Conservation (phyloP, 371 early-diverging fungal species). For the Funneliformis caledonium region DNA sequence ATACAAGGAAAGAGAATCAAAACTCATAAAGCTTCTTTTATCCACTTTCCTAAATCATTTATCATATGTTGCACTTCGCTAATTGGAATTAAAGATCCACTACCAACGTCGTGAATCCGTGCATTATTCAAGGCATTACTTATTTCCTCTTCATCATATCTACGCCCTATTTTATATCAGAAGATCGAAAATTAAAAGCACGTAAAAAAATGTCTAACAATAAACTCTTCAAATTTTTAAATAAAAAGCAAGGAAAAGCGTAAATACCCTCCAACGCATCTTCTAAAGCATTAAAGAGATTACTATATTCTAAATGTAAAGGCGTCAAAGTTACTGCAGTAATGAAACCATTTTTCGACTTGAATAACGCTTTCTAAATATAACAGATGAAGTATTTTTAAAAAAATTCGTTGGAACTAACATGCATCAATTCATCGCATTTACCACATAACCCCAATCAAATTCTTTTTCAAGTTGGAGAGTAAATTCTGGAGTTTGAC, state of each 20-base stretch:
- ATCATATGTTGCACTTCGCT: neutral
- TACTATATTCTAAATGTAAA: neutral
- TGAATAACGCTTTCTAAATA: slow-evolving; percentile 24
- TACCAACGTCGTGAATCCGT: no score
- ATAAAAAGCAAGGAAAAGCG: neutral
- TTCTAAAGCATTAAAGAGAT: slow-evolving; percentile 12
- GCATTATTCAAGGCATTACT: neutral
- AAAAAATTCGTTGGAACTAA: neutral
- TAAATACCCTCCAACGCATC: slow-evolving; percentile 29
- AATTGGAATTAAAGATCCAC: neutral
- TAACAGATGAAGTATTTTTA: neutral
- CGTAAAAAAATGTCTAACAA: neutral
- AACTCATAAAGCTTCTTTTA: slow-evolving; percentile 4
- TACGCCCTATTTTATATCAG: neutral
- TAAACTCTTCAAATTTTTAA: neutral
- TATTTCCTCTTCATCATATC: slow-evolving; percentile 4
- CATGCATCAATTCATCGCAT: slow-evolving; percentile 6
- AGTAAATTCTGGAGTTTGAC: slow-evolving; percentile 93
- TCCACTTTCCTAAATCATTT: slow-evolving; percentile 7
- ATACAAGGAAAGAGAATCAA: neutral
- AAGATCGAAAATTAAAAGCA: neutral
- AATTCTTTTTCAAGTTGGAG: slow-evolving; percentile 59
- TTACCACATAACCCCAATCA: slow-evolving; percentile 68
- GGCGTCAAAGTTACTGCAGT: neutral
- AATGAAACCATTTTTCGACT: slow-evolving; percentile 33